Conservation (phyloP, 495 filamentous ascomycete genomes). For the Diplogelasinospora grovesii region DNA sequence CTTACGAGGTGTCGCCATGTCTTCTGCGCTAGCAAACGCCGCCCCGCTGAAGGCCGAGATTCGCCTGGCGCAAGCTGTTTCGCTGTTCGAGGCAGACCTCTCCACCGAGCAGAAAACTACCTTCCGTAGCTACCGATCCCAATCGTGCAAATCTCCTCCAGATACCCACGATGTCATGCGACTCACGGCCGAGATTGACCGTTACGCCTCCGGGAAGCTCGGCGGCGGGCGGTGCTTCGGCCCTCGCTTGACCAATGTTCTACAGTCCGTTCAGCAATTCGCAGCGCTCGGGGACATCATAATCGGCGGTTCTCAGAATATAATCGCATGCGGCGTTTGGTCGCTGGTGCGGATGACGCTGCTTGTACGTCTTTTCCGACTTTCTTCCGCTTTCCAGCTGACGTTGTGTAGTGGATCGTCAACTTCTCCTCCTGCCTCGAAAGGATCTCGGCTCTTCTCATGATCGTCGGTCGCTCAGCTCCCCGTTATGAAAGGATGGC, state of each 20-base stretch:
- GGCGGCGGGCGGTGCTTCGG: slow-evolving; percentile 31
- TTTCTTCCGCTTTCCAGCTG: slow-evolving; percentile 10
- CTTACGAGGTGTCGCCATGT: background rate
- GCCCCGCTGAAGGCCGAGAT: slow-evolving; percentile 31
- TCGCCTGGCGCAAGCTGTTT: slow-evolving; percentile 34
- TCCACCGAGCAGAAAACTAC: slow-evolving; percentile 30
- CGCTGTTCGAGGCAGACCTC: slow-evolving; percentile 35
- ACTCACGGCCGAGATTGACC: slow-evolving; percentile 38
- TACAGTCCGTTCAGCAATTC: slow-evolving; percentile 38
- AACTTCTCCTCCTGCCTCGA: slow-evolving; percentile 31
- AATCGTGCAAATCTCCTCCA: slow-evolving; percentile 18
- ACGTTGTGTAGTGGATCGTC: background rate
- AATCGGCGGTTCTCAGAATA: slow-evolving; percentile 37
- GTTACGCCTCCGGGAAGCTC: slow-evolving; percentile 12
- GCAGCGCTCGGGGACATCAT: slow-evolving; percentile 36
- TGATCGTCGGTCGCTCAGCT: slow-evolving; percentile 31
- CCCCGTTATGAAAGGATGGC: slow-evolving; percentile 37
- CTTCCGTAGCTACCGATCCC: slow-evolving; percentile 16
- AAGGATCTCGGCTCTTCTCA: slow-evolving; percentile 35
- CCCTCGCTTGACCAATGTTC: slow-evolving; percentile 33
- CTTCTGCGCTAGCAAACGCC: slow-evolving; percentile 7
- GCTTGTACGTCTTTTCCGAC: slow-evolving; percentile 23
- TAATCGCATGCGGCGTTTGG: slow-evolving; percentile 40
- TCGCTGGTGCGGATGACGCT: slow-evolving; percentile 34
- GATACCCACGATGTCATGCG: slow-evolving; percentile 34